A percentile compares a stretch with the other conserved stretches of the same genome.
These are phyloP conservation scores for Arabis hirsuta DNA, from an alignment of 345 rosid genomes.

Conservation along the genomic window DNA sequence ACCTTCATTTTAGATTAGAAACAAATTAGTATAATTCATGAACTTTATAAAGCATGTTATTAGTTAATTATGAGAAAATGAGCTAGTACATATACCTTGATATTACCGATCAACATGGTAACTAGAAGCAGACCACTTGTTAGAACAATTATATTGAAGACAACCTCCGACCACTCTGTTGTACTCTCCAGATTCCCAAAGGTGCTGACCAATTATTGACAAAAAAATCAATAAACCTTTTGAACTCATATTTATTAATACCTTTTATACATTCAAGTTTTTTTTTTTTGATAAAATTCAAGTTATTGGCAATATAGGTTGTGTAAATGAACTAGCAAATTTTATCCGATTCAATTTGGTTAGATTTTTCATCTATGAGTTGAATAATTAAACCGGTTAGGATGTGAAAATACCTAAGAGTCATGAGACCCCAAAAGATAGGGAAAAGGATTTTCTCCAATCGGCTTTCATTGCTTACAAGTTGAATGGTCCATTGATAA, in stretches of 20 bases:
- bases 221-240: neutral
- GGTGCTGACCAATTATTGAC: conserved; percentile 54
- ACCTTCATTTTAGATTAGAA: conserved; percentile 50
- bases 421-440: conserved; percentile 97
- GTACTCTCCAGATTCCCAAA: conserved; percentile 96
- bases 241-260: neutral
- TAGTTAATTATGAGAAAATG: neutral
- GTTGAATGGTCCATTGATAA: conserved; percentile 92
- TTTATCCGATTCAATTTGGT: neutral
- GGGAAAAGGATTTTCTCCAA: conserved; percentile 93
- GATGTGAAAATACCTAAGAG: conserved; percentile 64
- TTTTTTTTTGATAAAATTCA: too few species aligned
- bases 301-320: neutral
- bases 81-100: conserved; percentile 59
- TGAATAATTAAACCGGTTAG: neutral
- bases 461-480: conserved; percentile 71
- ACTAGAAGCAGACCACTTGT: conserved; percentile 93
- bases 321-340: neutral
- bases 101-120: conserved; percentile 96
- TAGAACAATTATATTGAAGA: conserved; percentile 91
- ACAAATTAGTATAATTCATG: neutral
- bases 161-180: conserved; percentile 94
- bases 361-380: neutral
- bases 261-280: neutral
- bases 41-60: neutral